phyloP scores from a whole-genome alignment of 2,329 filamentous ascomycete genomes.

The Talaromyces sp. region DNA sequence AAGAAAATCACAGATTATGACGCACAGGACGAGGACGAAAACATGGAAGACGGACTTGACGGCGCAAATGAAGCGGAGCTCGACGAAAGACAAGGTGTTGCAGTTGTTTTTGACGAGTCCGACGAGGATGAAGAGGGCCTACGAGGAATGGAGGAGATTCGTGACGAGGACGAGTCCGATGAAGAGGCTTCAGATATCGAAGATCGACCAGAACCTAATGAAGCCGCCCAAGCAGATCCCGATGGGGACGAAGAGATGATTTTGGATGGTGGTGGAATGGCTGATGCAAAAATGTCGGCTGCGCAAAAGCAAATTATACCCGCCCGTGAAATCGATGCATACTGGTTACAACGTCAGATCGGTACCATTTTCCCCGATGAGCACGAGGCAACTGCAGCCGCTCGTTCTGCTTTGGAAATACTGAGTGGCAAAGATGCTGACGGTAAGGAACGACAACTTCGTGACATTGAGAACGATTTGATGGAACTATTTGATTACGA shows the following conservation, averaged over 20 bases:
- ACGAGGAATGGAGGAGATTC: slow-evolving; percentile 76
- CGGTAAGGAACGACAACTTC: slow-evolving; percentile 77
- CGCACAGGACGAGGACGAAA: slow-evolving; percentile 90
- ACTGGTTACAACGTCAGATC: slow-evolving; percentile 93
- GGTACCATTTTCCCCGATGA: slow-evolving; percentile 84
- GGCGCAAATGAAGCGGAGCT: slow-evolving; percentile 70
- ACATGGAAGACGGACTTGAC: slow-evolving; percentile 67
- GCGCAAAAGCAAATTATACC: slow-evolving; percentile 59
- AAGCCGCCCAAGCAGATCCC: slow-evolving; percentile 41
- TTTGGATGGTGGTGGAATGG: slow-evolving; percentile 63
- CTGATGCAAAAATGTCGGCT: slow-evolving; percentile 46
- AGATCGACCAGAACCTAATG: slow-evolving; percentile 50
- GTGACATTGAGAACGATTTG: slow-evolving; percentile 95
- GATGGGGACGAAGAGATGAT: slow-evolving; percentile 70
- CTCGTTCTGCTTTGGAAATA: slow-evolving; percentile 75
- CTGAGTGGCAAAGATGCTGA: slow-evolving; percentile 70
- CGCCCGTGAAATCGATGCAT: slow-evolving; percentile 90
- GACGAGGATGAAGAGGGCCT: slow-evolving; percentile 81
- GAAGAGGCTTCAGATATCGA: slow-evolving; percentile 63
- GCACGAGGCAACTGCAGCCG: slow-evolving; percentile 90
- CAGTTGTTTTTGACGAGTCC: slow-evolving; percentile 92
- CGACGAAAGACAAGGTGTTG: slow-evolving; percentile 92
- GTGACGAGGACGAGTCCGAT: slow-evolving; percentile 75
- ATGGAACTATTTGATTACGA: slow-evolving; percentile 99
- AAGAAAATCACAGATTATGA: slow-evolving; percentile 99